Evolutionary conservation across 1,284 basidiomycete genomes (phyloP), one percentile per base, ranked within the genome.

Genomic region (Rhodotorula mucilaginosa): DNA sequence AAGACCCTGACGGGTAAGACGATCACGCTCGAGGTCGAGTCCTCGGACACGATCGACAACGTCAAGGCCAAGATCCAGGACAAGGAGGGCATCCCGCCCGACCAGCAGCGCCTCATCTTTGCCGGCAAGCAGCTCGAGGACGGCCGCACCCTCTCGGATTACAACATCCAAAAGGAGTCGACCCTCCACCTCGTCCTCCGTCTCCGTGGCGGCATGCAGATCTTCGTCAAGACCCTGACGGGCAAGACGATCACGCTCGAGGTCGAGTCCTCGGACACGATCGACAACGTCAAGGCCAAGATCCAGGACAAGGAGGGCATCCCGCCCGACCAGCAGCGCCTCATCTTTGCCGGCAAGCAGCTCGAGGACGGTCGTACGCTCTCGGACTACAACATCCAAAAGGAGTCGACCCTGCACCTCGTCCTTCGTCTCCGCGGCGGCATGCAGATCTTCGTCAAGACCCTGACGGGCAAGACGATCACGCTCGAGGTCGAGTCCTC

Each of bases 121-220:
- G 82, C 82, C 54, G 82, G 82, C 62, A 83, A 83, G 77, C 82
- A 83, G 77, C 79, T 82, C 47, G 82, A 82, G 71, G 26, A 26
- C 26, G 26, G 26, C 26, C 26, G 26, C 26, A 26, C 26, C 26
- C 26, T 26, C 26, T 26, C 26, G 26, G 26, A 26, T 26, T 26
- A 26, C 26, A 26, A 26, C 26, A 26, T 26, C 26, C 26, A 26
- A 26, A 26, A 26, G 26, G 26, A 26, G 26, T 26, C 26, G 26
- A 26, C 26, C 26, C 26, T 26, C 26, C 82, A 83, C 65, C 82
- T 39, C 79, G 82, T 80, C 79, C 86, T 62, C 81, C 82, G 46
- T 86, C 91, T 97, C 78, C 92, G 93, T 84, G 93, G 96, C 79
- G 95, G 96, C 76, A 79, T 95, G 93, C 93, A 94, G 84, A 94